A percentile compares a stretch with the other conserved stretches of the same genome.
These are phyloP conservation scores for Blastobotrys terrestris DNA, from an alignment of 805 yeast genomes.

Conservation along the genomic window DNA sequence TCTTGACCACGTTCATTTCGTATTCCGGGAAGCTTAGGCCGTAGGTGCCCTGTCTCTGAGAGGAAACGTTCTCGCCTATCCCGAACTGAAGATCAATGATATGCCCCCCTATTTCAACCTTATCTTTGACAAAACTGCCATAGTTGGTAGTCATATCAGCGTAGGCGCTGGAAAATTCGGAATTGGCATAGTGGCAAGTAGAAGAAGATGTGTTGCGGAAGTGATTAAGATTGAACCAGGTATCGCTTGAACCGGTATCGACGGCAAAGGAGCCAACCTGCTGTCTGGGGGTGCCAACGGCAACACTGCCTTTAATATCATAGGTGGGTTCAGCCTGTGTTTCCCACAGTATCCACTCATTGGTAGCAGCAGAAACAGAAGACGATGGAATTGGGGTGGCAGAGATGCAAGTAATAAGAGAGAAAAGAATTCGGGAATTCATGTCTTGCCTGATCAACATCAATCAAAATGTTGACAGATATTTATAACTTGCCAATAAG, in stretches of 20 bases:
- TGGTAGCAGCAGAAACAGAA: no score
- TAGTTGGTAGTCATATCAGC: slow-evolving; percentile 42
- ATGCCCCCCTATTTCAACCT: slow-evolving; percentile 46
- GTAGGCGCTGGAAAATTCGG: slow-evolving; percentile 22
- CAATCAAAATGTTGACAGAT: no score
- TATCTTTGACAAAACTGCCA: slow-evolving; percentile 68
- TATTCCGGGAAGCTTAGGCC: slow-evolving; percentile 35
- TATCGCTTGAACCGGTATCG: slow-evolving; percentile 47
- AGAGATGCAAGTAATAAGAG: not conserved
- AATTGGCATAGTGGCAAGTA: slow-evolving; percentile 11
- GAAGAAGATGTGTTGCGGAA: slow-evolving; percentile 11
- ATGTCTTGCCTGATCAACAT: no score
- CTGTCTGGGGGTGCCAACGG: not conserved
- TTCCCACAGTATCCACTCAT: not conserved
- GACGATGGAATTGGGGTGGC: not conserved
- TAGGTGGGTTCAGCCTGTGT: not conserved
- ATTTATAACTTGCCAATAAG: no score
- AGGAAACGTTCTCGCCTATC: slow-evolving; percentile 45
- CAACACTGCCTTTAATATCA: not conserved
- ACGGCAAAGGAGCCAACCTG: slow-evolving; percentile 14
- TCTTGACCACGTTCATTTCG: slow-evolving; percentile 14
- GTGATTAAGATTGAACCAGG: slow-evolving; percentile 37
- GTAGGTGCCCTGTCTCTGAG: slow-evolving; percentile 36
- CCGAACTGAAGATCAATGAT: slow-evolving; percentile 61
- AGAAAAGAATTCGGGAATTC: not conserved